Conservation (phyloP, 352 stramenopile species). For the Phytopythium vexans region DNA sequence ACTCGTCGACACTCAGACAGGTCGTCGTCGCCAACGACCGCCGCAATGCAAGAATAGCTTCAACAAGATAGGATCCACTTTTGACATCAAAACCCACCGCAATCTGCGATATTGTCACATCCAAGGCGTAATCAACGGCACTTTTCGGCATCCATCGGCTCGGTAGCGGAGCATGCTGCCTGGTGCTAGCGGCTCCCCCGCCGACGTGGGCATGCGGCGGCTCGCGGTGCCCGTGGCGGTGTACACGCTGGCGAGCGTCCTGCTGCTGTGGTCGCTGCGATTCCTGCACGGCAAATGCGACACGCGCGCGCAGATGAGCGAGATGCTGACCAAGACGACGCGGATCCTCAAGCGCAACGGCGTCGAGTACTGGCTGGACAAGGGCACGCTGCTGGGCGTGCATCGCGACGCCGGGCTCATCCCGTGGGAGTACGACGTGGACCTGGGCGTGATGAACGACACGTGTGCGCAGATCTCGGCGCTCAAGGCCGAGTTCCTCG, state of each 20-base stretch:
- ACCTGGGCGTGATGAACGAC: constrained; percentile 75
- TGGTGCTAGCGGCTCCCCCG: constrained; percentile 12
- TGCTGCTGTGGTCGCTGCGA: constrained; percentile 32
- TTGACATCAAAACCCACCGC: too few relatives aligned
- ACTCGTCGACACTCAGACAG: not conserved
- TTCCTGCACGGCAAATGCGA: constrained; percentile 78
- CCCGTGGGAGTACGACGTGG: constrained; percentile 79
- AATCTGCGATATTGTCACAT: too few relatives aligned
- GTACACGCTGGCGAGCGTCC: not conserved
- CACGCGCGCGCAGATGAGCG: constrained; percentile 63
- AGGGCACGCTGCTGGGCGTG: constrained; percentile 68
- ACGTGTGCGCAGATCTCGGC: constrained; percentile 65
- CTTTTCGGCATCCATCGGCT: too few relatives aligned
- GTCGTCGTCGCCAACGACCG: too few relatives aligned
- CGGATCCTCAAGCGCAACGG: constrained; percentile 56
- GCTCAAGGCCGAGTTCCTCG: constrained; percentile 61
- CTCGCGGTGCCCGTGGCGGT: constrained; percentile 26
- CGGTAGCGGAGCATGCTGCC: constrained; percentile 20
- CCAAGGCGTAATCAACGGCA: not conserved
- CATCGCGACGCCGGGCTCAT: constrained; percentile 71
- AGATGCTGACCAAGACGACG: constrained; percentile 65
- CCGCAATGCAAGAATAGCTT: too few relatives aligned
- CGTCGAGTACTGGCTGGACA: constrained; percentile 84
- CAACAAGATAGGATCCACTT: too few relatives aligned
- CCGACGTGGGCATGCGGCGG: constrained; percentile 8